Base-by-base conservation (phyloP, 148 eudicot species). In the Persicaria tinctoria region DNA sequence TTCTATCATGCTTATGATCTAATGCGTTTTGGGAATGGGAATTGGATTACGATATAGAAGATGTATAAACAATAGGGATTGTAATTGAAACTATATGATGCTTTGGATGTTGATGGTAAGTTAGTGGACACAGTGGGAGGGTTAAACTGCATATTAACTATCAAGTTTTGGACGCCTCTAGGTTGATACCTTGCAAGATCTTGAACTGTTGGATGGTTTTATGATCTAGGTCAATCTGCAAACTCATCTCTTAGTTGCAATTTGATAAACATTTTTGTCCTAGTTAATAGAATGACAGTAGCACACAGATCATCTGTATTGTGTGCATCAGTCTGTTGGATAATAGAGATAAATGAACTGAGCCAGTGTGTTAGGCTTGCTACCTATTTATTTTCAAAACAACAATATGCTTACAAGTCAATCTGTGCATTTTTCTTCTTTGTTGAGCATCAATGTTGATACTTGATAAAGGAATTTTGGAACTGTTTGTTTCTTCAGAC, bases 401-500 rank as follows among this genome's bases (percentile, higher is more conserved):
- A 60, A 62, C 44, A 20, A 18, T 59, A 27, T 27, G 27, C 68
- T 62, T 8, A 62, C 44, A 62, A 62, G 16, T 27, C 45, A 62
- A 27, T 62, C 44, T 62, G 62, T 45, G 68, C 56, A 14, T 74
- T 55, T 74, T 55, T 53, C 6, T 6, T 49, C 13, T 23, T 72
- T 54, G 45, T 8, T 18, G 27, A 64, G 0, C 38, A 9, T 76
- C 38, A 63, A 16, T 49, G 10, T 16, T 13, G 20, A 53, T 18
- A 68, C 44, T 3, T 20, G 72, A 41, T 54, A 38, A 44, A 41
- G 10, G 45, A 17, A n/a, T 69, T 5, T 41, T 56, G 9, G 16
- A 9, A 50, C 63, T 8, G 18, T 62, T 23, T 60, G 68, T 13
- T 60, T 54, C 75, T 73, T 12, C 82, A 91, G 97, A 78, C 17